Conservation (phyloP, 345 rosid genomes). For the Citrus reticulata region DNA sequence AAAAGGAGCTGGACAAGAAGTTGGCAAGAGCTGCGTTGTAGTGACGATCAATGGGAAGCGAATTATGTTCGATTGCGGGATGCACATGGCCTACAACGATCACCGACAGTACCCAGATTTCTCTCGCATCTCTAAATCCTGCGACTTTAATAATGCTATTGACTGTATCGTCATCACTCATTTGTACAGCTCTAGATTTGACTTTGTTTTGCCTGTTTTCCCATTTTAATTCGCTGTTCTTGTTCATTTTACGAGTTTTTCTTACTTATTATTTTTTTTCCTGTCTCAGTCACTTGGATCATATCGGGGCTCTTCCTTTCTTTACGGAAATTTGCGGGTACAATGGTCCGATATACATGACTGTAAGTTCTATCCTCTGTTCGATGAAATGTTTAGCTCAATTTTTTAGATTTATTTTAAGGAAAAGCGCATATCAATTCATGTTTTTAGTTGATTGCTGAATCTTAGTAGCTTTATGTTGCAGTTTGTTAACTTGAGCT, state of each 20-base stretch:
- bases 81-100: slow-evolving; percentile 94
- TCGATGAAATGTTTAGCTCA: slow-evolving; percentile 31
- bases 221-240: neutral
- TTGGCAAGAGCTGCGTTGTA: slow-evolving; percentile 95
- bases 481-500: neutral
- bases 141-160: slow-evolving; percentile 52
- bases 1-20: slow-evolving; percentile 87
- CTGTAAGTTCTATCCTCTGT: slow-evolving; percentile 49
- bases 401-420: neutral
- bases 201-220: neutral
- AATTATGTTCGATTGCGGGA: slow-evolving; percentile 96
- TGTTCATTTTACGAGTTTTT: neutral
- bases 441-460: neutral
- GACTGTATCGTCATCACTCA: slow-evolving; percentile 83
- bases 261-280: neutral
- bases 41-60: slow-evolving; percentile 77
- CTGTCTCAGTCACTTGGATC: slow-evolving; percentile 76
- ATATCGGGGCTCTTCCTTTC: slow-evolving; percentile 90
- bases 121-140: slow-evolving; percentile 53
- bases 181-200: slow-evolving; percentile 37
- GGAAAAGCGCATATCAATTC: neutral
- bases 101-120: slow-evolving; percentile 87
- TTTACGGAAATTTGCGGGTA: slow-evolving; percentile 95
- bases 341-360: slow-evolving; percentile 84
- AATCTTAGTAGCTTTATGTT: neutral